Percentiles rank a stretch among this genome's conserved stretches.
These are phyloP conservation scores for Naumovozyma castellii DNA, from an alignment of 805 yeast species.

Conservation along the genomic window DNA sequence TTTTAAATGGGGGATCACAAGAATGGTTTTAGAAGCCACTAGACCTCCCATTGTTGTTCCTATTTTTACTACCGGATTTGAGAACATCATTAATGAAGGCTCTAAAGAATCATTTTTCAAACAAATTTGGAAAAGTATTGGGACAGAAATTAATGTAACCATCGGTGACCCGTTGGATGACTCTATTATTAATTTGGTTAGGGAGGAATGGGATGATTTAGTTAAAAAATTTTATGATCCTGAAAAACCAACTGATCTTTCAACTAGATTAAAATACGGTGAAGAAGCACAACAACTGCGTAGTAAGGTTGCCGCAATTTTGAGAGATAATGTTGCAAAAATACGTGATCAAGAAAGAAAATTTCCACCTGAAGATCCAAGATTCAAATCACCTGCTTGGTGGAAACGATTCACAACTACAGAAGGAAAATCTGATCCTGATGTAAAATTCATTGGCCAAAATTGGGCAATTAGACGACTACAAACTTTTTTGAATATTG, in stretches of 20 bases:
- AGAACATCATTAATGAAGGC: slow-evolving; percentile 72
- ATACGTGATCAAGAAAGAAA: slow-evolving; percentile 34
- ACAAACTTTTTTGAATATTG: slow-evolving; percentile 37
- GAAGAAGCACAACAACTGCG: slow-evolving; percentile 56
- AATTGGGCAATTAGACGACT: slow-evolving; percentile 76
- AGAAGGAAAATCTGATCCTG: slow-evolving; percentile 62
- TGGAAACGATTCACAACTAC: slow-evolving; percentile 62
- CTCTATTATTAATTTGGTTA: slow-evolving; percentile 44
- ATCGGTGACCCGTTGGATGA: slow-evolving; percentile 69
- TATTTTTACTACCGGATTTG: slow-evolving; percentile 77
- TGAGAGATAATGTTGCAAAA: slow-evolving; percentile 52
- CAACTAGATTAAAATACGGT: slow-evolving; percentile 55
- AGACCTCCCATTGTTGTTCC: slow-evolving; percentile 82
- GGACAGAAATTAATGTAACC: slow-evolving; percentile 56
- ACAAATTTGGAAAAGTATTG: slow-evolving; percentile 51
- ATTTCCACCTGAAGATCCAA: slow-evolving; percentile 53
- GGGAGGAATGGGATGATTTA: slow-evolving; percentile 61
- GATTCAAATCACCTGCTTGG: slow-evolving; percentile 58
- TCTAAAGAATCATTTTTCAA: slow-evolving; percentile 46
- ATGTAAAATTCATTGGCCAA: slow-evolving; percentile 61
- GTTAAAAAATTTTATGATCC: slow-evolving; percentile 47
- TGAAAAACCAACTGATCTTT: slow-evolving; percentile 45
- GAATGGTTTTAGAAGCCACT: slow-evolving; percentile 74
- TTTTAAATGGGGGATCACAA: slow-evolving; percentile 90
- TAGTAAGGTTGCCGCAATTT: slow-evolving; percentile 55